Evolutionary conservation across 2,329 filamentous ascomycete genomes (phyloP), one percentile per base, ranked within the genome.

Genomic region (Immersiporthe knoxdaviesiana): DNA sequence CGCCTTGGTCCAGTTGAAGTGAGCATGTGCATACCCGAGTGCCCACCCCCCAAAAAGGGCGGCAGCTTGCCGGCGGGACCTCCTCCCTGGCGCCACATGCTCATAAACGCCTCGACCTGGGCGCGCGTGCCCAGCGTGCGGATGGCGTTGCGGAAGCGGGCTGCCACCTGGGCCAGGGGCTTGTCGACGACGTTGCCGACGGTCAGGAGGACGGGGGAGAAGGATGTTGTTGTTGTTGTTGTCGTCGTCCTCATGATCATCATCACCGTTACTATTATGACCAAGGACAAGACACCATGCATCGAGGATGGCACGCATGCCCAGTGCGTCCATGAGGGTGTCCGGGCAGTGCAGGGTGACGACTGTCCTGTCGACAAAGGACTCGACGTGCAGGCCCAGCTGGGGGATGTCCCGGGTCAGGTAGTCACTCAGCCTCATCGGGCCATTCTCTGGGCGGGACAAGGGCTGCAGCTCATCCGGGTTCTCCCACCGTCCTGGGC

Each of bases 331-430:
- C 59, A 79, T 76, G 0, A 82, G 69, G 0, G 78, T 77, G 62
- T 85, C 83, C 2, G 78, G 75, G 76, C 77, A 83, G 52, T 77
- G 74, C 0, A 84, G 56, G 0, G 76, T 76, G 1, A 85, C 73
- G 0, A 83, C 72, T 0, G 83, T 85, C 2, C 76, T 76, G 68
- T 85, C 79, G 3, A 72, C 74, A 72, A 85, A 84, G 0, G 79
- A 77, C 0, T 80, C 77, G 41, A 84, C 74, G 64, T 81, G 80
- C 2, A 85, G 74, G 2, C 78, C 78, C 0, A 85, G 72, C 68
- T 81, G 77, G 0, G 82, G 82, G 11, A 69, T 74, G 68, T 84
- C 81, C 2, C 74, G 66, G 32, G 74, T 73, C 0, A 83, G 72
- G 68, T 79, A 82, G 69, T 83, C 79, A 0, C 78, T 71, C 1